Base-by-base conservation (phyloP, 495 filamentous ascomycete genomes). In the Hypoxylon intermedium region DNA sequence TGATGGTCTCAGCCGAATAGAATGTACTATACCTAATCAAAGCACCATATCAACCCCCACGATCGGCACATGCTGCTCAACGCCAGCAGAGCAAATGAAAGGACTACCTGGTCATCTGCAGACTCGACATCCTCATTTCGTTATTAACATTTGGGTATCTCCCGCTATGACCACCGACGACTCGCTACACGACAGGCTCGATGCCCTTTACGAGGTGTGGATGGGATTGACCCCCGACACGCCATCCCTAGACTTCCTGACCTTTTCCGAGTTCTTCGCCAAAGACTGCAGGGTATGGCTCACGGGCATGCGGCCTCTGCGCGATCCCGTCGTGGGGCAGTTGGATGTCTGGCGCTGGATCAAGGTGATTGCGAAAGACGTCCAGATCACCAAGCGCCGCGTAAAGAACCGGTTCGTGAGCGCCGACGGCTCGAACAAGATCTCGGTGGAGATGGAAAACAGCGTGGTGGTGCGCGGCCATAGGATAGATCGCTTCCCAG, bases 241-340 rank as follows among this genome's bases (percentile, higher is more conserved):
- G 9, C 20, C 63, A 5, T 6, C 46, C 41, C 9, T 40, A 13
- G 59, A 58, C 5, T 52, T 67, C 41, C 33, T 34, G 9, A 30
- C 38, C 5, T 58, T 67, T 20, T 59, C 45, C 31, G 31, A 28
- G 24, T 58, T 59, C 51, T 67, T 67, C 33, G 23, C 41, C 38
- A 40, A 58, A 12, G 19, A 53, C 53, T 63, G 63, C 53, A 58
- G 15, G 15, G 59, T 51, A 11, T 63, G 37, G n/a, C 47, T 67
- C 0, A 40, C 45, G 9, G 59, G 59, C 53, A 67, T 67, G 63
- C 63, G 63, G 7, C 59, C 63, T 46, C 20, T 57, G 15, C 18
- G 49, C 0, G 6, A 34, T 1, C 63, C 63, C 1, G 41, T 30
- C 47, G 24, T 52, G 36, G 59, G 58, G 13, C 44, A 59, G 0